Conservation (phyloP, 768 basidiomycete species). For the Kwoniella mangroviensis region DNA sequence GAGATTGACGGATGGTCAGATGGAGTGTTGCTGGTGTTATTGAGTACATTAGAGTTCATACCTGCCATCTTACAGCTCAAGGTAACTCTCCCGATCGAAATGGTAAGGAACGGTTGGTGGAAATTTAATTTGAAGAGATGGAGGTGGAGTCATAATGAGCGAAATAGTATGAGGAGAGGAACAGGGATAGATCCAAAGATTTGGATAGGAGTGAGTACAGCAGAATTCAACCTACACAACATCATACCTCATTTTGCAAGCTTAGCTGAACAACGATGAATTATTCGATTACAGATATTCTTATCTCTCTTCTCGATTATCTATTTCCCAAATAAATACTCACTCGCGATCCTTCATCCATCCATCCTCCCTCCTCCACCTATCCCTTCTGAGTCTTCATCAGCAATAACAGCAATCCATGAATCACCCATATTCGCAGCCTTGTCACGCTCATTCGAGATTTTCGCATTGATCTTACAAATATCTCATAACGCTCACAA, state of each 20-base stretch:
- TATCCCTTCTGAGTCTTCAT: neutral
- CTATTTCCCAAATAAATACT: slow-evolving; percentile 16
- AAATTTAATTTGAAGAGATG: slow-evolving; percentile 7
- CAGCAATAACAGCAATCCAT: neutral
- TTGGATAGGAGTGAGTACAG: slow-evolving; percentile 17
- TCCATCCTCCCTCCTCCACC: neutral
- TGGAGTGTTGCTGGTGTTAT: neutral
- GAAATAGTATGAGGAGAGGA: slow-evolving; percentile 16
- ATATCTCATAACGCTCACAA: slow-evolving; percentile 21
- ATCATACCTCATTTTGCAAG: neutral
- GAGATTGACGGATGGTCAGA: slow-evolving; percentile 1
- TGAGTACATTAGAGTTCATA: neutral
- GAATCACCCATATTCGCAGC: slow-evolving; percentile 4
- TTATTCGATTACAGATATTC: neutral
- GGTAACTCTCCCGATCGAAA: slow-evolving; percentile 12
- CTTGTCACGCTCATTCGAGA: neutral
- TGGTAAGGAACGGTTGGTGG: slow-evolving; percentile 11
- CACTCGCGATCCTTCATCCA: slow-evolving; percentile 10
- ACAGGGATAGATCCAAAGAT: neutral
- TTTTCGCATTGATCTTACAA: slow-evolving; percentile 8
- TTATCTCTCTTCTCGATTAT: slow-evolving; percentile 5
- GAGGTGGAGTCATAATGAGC: slow-evolving; percentile 16
- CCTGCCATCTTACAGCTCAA: slow-evolving; percentile 13
- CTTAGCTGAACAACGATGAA: neutral
- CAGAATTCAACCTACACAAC: neutral